phyloP scores from a whole-genome alignment of 2,329 filamentous ascomycete genomes.

The Colletotrichum tofieldiae region DNA sequence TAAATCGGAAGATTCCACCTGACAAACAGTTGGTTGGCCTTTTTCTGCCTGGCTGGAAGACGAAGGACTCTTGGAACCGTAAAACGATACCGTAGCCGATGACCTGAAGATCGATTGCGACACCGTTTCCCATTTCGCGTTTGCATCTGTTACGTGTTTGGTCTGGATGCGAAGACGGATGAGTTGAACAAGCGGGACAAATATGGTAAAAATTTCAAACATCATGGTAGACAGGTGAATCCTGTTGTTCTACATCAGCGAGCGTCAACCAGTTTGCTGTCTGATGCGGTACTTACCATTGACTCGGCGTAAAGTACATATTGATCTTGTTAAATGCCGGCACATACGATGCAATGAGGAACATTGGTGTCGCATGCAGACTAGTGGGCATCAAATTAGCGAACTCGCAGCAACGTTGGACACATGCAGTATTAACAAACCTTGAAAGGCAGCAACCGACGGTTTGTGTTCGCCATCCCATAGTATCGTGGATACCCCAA shows the following conservation, averaged over 20 bases:
- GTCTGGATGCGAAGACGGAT: conserved; percentile 46
- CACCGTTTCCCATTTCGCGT: conserved; percentile 50
- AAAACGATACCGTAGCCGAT: conserved; percentile 41
- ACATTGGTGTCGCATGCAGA: conserved; percentile 70
- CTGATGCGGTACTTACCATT: conserved; percentile 59
- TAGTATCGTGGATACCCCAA: conserved; percentile 68
- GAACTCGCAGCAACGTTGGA: conserved; percentile 14
- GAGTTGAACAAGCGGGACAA: conserved; percentile 61
- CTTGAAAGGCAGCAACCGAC: conserved; percentile 56
- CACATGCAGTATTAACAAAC: conserved; percentile 43
- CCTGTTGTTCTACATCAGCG: conserved; percentile 51
- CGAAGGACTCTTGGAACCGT: conserved; percentile 41
- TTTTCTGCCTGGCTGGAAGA: conserved; percentile 48
- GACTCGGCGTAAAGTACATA: conserved; percentile 64
- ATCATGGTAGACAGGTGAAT: conserved; percentile 67
- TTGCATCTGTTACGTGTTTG: conserved; percentile 47
- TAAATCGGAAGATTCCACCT: conserved; percentile 22
- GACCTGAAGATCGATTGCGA: conserved; percentile 46
- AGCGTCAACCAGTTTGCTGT: neutral
- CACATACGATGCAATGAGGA: conserved; percentile 64
- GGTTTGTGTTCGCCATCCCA: conserved; percentile 72
- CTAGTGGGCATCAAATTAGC: conserved; percentile 48
- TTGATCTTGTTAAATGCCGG: conserved; percentile 60
- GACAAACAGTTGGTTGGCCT: conserved; percentile 50
- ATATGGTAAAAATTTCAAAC: conserved; percentile 70